These are phyloP conservation scores for Ilyonectria robusta DNA, from an alignment of 2,329 filamentous ascomycete species.

Conservation along the genomic window DNA sequence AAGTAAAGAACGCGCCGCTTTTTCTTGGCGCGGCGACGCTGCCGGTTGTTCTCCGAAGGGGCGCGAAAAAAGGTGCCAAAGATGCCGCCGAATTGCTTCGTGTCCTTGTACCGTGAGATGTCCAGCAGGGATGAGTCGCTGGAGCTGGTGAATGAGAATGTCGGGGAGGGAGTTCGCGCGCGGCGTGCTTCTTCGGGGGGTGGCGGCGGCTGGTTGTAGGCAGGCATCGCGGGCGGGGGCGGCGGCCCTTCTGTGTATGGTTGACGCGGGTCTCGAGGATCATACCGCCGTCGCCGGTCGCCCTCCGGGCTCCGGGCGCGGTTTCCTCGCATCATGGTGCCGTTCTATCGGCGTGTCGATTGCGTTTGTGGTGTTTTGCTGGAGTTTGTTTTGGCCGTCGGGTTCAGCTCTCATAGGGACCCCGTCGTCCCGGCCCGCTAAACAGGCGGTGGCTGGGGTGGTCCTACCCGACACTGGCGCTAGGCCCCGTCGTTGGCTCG, in stretches of 20 bases:
- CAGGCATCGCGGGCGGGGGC: constrained; percentile 35
- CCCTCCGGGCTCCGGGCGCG: constrained; percentile 70
- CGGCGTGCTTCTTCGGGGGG: constrained; percentile 39
- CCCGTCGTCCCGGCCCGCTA: constrained; percentile 46
- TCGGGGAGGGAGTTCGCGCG: constrained; percentile 52
- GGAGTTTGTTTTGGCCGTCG: constrained; percentile 50
- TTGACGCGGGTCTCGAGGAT: constrained; percentile 53
- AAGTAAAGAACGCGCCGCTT: constrained; percentile 70
- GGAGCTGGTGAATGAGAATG: constrained; percentile 62
- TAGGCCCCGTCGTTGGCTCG: constrained; percentile 41
- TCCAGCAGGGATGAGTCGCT: constrained; percentile 75
- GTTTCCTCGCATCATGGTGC: constrained; percentile 68
- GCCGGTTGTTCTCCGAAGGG: constrained; percentile 68
- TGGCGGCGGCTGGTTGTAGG: constrained; percentile 36
- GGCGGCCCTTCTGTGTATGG: constrained; percentile 41
- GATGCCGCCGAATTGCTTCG: constrained; percentile 66
- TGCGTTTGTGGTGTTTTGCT: constrained; percentile 42
- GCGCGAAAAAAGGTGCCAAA: constrained; percentile 75
- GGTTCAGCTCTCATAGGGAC: constrained; percentile 42
- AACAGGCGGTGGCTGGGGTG: constrained; percentile 50
- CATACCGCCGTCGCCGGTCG: constrained; percentile 64
- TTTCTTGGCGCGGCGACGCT: constrained; percentile 58
- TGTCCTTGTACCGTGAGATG: constrained; percentile 69
- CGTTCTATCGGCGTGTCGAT: constrained; percentile 46
- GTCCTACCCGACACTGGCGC: constrained; percentile 35